phyloP scores from a whole-genome alignment of 306 rosid species.

The Calophaca sinica region DNA sequence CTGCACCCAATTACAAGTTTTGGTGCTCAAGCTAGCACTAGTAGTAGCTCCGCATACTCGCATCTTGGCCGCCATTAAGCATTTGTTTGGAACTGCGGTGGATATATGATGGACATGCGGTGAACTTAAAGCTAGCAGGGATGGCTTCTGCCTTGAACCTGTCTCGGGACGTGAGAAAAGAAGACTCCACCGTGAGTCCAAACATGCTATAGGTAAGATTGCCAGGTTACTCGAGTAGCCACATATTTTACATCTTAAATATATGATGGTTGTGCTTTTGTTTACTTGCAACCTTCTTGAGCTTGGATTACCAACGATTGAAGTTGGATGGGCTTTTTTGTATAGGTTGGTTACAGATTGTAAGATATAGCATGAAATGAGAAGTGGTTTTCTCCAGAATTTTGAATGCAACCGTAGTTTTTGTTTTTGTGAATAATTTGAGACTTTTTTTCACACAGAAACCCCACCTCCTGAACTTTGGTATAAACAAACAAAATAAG shows the following conservation, averaged over 20 bases:
- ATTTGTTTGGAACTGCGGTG: no score
- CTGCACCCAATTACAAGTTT: constrained; percentile 62
- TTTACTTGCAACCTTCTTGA: constrained; percentile 55
- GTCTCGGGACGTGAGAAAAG: no score
- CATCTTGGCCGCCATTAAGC: constrained; percentile 56
- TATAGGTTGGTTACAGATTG: constrained; percentile 74
- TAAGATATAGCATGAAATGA: constrained; percentile 70
- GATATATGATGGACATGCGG: no score
- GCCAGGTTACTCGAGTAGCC: constrained; percentile 22
- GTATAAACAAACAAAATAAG: constrained; percentile 10
- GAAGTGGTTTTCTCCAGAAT: constrained; percentile 55
- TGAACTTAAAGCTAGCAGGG: no score
- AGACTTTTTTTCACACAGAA: neutral
- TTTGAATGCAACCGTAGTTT: constrained; percentile 58
- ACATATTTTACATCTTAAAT: constrained; percentile 57
- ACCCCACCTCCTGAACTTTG: neutral
- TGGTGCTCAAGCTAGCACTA: constrained; percentile 83
- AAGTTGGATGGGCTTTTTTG: constrained; percentile 76
- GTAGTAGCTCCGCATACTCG: constrained; percentile 77
- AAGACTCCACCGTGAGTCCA: no score
- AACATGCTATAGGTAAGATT: constrained; percentile 37
- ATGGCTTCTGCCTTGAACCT: no score
- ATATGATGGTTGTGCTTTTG: constrained; percentile 62
- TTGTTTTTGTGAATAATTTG: constrained; percentile 44
- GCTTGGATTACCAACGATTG: constrained; percentile 55